A percentile compares a stretch with the other conserved stretches of the same genome.
Conservation (phyloP, 441 rosid species). For the Pelargonium myrrhifolium region DNA sequence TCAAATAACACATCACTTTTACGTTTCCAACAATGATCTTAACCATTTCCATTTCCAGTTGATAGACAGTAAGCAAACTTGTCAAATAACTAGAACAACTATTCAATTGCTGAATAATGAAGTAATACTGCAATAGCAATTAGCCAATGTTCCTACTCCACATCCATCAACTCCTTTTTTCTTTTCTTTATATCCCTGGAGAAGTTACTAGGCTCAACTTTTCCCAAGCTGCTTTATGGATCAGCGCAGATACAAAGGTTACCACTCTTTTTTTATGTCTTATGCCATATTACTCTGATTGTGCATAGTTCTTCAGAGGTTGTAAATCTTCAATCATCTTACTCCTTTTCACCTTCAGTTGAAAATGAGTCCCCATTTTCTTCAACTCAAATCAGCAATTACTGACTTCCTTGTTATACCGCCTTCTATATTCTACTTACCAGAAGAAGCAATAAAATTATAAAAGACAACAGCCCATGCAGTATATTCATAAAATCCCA, state of each 20-base stretch:
- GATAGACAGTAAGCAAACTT: too few relatives aligned
- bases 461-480: neutral
- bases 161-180: too few relatives aligned
- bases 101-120: too few relatives aligned
- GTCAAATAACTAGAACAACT: too few relatives aligned
- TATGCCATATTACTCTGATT: too few relatives aligned
- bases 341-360: too few relatives aligned
- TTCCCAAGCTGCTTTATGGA: neutral
- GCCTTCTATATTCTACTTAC: neutral
- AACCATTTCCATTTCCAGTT: neutral
- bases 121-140: too few relatives aligned
- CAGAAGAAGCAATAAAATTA: neutral
- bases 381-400: neutral
- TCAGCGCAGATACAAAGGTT: neutral
- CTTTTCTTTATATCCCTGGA: too few relatives aligned
- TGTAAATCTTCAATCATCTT: too few relatives aligned
- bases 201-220: neutral
- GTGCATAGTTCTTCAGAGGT: too few relatives aligned
- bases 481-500: neutral
- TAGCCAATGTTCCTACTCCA: too few relatives aligned
- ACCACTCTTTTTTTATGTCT: neutral
- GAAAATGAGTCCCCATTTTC: neutral
- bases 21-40: neutral
- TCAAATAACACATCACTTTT: neutral
- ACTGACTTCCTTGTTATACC: neutral